Evolutionary conservation across 2,329 filamentous ascomycete genomes (phyloP).

Genomic region (Dothistroma septosporum): DNA sequence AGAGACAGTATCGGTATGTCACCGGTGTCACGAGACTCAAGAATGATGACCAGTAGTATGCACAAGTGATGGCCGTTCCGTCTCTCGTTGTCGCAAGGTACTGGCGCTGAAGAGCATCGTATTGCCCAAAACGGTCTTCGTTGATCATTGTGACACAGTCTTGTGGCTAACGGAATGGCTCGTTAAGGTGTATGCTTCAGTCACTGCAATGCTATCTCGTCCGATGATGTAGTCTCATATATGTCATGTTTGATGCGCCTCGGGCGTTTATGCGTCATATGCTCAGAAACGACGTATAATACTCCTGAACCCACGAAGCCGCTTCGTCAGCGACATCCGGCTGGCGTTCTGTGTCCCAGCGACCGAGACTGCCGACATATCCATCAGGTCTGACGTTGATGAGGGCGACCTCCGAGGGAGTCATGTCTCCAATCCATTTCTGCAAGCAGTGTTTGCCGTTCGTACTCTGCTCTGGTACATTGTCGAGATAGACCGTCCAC

Average conservation of each 20-base stretch:
- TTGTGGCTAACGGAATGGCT: no score
- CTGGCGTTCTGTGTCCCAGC: conserved; percentile 33
- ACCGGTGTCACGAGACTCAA: no score
- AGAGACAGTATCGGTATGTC: not conserved
- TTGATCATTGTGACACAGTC: no score
- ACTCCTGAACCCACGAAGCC: conserved; percentile 47
- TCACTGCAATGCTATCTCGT: no score
- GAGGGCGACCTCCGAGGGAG: conserved; percentile 56
- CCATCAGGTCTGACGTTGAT: conserved; percentile 69
- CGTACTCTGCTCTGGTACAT: conserved; percentile 55
- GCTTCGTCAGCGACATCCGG: conserved; percentile 31
- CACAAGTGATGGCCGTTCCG: no score
- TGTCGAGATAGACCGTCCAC: conserved; percentile 70
- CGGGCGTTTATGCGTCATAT: not conserved
- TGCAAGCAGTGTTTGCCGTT: conserved; percentile 53
- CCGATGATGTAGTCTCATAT: no score
- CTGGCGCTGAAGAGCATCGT: no score
- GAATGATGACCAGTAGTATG: no score
- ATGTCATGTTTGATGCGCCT: no score
- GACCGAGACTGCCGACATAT: conserved; percentile 63
- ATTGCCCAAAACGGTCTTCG: no score
- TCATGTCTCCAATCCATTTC: conserved; percentile 64
- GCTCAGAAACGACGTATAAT: conserved; percentile 48
- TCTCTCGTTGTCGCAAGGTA: no score
- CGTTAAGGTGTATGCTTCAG: no score